Evolutionary conservation across 2,329 filamentous ascomycete species (phyloP), one percentile per base, ranked within the genome.

Genomic region (Ophiostoma pallidulum): DNA sequence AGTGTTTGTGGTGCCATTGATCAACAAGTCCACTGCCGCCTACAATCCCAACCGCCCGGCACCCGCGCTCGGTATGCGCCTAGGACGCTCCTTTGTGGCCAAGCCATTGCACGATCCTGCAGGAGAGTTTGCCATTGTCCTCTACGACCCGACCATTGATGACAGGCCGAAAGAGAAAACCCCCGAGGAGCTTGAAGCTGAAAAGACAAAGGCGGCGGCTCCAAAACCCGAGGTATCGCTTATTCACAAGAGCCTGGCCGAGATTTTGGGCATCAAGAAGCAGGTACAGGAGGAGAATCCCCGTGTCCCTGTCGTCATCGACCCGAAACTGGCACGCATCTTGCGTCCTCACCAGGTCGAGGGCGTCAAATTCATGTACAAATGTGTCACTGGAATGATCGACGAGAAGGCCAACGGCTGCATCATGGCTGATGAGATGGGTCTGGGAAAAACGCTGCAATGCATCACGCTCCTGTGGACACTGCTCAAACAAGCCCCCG

Each of bases 361-460:
- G 63, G 92, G 92, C 59, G 92, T 98, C 54, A 95, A 92, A 69
- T 98, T 98, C 65, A 81, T 98, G 73, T 98, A 97, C 66, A 78
- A 80, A 55, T 94, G 88, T 60, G 89, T 92, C 6, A 97, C 91
- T 2, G 92, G 92, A n/a, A 76, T 97, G 74, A 86, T 97, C 48
- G 92, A 97, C 58, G 77, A 84, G 32, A 91, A 91, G 58, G 92
- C 92, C 41, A 86, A 96, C 63, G 92, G 92, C 2, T 98, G 92
- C 66, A 98, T 98, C 62, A 98, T 98, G 92, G 92, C 92, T 45
- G 92, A 98, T 63, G 92, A 96, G 63, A 98, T 98, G 92, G 92
- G 92, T 57, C 70, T 98, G 26, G 92, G 92, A 48, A 98, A 98
- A 69, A 98, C 92, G 16, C 68, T 98, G 37, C 92, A 98, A 70